Evolutionary conservation across 2,329 filamentous ascomycete species (phyloP).

Genomic region (Aspergillus tamarii): DNA sequence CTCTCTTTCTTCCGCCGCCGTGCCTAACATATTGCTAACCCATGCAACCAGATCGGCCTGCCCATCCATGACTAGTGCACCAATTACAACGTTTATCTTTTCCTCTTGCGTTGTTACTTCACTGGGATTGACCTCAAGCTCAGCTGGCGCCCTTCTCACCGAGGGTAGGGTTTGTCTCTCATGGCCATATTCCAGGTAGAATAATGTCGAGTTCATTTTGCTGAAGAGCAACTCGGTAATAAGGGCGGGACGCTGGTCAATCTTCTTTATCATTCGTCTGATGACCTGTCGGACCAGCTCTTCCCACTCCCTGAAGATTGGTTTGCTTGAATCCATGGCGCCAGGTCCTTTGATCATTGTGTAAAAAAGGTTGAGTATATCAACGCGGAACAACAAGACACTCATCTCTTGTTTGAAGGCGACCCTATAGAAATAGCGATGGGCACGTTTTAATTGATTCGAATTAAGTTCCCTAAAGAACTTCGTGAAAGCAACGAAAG

Average conservation of each 20-base stretch:
- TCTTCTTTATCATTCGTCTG: slow-evolving; percentile 77
- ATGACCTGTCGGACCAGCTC: slow-evolving; percentile 84
- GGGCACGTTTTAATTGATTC: slow-evolving; percentile 83
- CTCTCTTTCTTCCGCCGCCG: slow-evolving; percentile 72
- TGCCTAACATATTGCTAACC: slow-evolving; percentile 72
- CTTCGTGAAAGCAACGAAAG: slow-evolving; percentile 77
- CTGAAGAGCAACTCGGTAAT: slow-evolving; percentile 93
- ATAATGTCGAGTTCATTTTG: slow-evolving; percentile 80
- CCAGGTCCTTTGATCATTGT: slow-evolving; percentile 89
- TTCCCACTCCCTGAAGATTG: slow-evolving; percentile 86
- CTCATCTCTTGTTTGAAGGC: slow-evolving; percentile 94
- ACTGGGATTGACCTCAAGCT: slow-evolving; percentile 78
- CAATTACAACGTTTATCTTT: slow-evolving; percentile 78
- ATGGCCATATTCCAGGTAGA: slow-evolving; percentile 87
- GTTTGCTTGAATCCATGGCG: slow-evolving; percentile 67
- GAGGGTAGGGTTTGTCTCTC: slow-evolving; percentile 73
- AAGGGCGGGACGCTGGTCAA: slow-evolving; percentile 81
- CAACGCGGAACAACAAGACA: slow-evolving; percentile 84
- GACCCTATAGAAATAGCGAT: slow-evolving; percentile 90
- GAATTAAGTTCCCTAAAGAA: slow-evolving; percentile 80
- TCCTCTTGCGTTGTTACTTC: slow-evolving; percentile 65
- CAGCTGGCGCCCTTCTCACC: slow-evolving; percentile 72
- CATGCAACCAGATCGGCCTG: slow-evolving; percentile 77
- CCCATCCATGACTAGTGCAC: slow-evolving; percentile 77
- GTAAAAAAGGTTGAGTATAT: slow-evolving; percentile 86